These are phyloP conservation scores for Phytophthora litchii DNA, from an alignment of 352 stramenopile genomes.

Conservation along the genomic window DNA sequence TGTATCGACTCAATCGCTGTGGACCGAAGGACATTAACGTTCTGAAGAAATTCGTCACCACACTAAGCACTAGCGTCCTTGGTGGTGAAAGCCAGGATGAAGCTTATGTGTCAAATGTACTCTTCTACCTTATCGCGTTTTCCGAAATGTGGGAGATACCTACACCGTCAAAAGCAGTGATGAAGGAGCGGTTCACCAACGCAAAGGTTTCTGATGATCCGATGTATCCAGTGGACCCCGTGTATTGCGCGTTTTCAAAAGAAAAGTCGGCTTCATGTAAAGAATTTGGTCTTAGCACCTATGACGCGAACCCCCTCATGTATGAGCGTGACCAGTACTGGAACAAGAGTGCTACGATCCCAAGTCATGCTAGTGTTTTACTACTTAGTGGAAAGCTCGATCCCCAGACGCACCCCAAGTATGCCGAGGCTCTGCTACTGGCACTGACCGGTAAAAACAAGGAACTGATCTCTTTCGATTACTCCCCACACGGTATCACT, in stretches of 20 bases:
- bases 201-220: conserved; percentile 6
- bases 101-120: conserved; percentile 30
- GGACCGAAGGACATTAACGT: conserved; percentile 25
- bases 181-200: conserved; percentile 34
- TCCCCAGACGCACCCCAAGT: conserved; percentile 8
- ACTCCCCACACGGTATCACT: conserved; percentile 43
- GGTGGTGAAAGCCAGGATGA: conserved; percentile 26
- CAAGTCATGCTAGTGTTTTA: conserved; percentile 10
- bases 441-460: conserved; percentile 23
- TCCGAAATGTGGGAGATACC: conserved; percentile 65
- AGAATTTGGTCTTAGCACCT: conserved; percentile 3
- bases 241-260: conserved; percentile 12
- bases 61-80: conserved; percentile 4
- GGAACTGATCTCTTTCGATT: conserved; percentile 53
- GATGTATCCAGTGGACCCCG: conserved; percentile 8
- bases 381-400: conserved; percentile 9
- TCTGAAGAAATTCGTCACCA: conserved; percentile 29
- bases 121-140: conserved; percentile 53
- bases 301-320: conserved; percentile 6
- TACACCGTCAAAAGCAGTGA: conserved; percentile 9
- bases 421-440: not conserved
- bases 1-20: conserved; percentile 45
- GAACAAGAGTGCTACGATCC: conserved; percentile 10
- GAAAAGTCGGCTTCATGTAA: conserved; percentile 6
- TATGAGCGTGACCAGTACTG: conserved; percentile 13